Percentiles rank a stretch among this genome's conserved stretches.
Evolutionary conservation across 495 filamentous ascomycete species (phyloP).

Genomic region (Mytilinidion resinicola): DNA sequence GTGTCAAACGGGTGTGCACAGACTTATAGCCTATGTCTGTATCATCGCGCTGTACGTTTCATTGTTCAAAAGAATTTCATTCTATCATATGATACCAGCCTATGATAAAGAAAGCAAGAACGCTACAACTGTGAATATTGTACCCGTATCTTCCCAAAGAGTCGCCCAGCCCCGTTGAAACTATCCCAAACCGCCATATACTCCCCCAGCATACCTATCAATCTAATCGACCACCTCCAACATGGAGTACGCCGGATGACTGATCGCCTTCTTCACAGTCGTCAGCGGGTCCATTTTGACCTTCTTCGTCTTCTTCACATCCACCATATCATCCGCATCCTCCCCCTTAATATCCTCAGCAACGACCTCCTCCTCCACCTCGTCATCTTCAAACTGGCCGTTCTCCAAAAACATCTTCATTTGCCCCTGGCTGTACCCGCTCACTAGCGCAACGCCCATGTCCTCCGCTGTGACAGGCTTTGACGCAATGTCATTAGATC

Average conservation of each 20-base stretch:
- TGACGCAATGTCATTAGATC: slow-evolving; percentile 23
- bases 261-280: slow-evolving; percentile 39
- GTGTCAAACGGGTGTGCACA: no score
- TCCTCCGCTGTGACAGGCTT: slow-evolving; percentile 40
- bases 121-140: no score
- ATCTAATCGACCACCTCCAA: slow-evolving; percentile 40
- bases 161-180: no score
- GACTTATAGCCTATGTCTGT: no score
- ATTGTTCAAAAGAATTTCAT: no score
- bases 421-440: slow-evolving; percentile 44
- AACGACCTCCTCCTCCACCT: slow-evolving; percentile 30
- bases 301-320: slow-evolving; percentile 27
- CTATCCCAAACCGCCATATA: no score
- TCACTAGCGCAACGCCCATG: slow-evolving; percentile 38
- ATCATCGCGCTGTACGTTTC: no score
- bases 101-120: no score
- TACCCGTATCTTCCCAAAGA: no score
- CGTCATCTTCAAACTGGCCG: slow-evolving; percentile 37
- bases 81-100: no score
- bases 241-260: slow-evolving; percentile 41
- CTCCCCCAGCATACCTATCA: no score
- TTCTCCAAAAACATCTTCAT: slow-evolving; percentile 45
- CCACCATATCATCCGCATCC: slow-evolving; percentile 26
- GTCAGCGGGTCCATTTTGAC: slow-evolving; percentile 37
- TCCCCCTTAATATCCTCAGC: slow-evolving; percentile 11